These are phyloP conservation scores for Penicillium sp. DNA, from an alignment of 2,329 filamentous ascomycete species.

Conservation along the genomic window DNA sequence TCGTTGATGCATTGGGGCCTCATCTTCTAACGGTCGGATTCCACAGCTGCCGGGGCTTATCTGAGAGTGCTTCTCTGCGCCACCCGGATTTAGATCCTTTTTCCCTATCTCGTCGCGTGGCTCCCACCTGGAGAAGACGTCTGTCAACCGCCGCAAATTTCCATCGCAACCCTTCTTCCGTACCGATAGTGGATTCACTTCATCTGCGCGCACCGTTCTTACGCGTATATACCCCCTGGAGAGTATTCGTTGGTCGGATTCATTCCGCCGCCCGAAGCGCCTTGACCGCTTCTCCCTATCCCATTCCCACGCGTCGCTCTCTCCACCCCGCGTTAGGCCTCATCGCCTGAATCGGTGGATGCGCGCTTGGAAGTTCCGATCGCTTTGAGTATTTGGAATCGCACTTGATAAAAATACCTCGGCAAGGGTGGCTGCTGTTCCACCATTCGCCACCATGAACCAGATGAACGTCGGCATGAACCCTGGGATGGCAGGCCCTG, in stretches of 20 bases:
- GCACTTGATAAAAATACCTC: constrained; percentile 1
- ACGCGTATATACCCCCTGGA: constrained; percentile 1
- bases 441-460: constrained; percentile 50
- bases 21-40: constrained; percentile 7
- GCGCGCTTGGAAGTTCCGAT: constrained; percentile 27
- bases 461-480: constrained; percentile 54
- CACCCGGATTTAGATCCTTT: constrained; percentile 12
- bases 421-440: constrained; percentile 37
- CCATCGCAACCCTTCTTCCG: constrained; percentile 10
- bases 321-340: constrained; percentile 29
- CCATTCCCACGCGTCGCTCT: constrained; percentile 16
- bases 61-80: constrained; percentile 13
- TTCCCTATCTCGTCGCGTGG: constrained; percentile 21
- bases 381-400: constrained; percentile 21
- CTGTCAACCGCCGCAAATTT: constrained; percentile 8
- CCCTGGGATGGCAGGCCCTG: constrained; percentile 55
- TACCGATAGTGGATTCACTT: constrained; percentile 4
- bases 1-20: constrained; percentile 1
- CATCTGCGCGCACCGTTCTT: constrained; percentile 4
- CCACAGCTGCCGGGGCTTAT: constrained; percentile 3
- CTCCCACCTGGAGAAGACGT: constrained; percentile 12
- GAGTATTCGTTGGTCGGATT: neutral
- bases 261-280: neutral
- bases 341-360: constrained; percentile 33
- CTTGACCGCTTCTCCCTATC: constrained; percentile 19